Evolutionary conservation across 768 basidiomycete species (phyloP), one percentile per base, ranked within the genome.

Genomic region (Boletus edulis): DNA sequence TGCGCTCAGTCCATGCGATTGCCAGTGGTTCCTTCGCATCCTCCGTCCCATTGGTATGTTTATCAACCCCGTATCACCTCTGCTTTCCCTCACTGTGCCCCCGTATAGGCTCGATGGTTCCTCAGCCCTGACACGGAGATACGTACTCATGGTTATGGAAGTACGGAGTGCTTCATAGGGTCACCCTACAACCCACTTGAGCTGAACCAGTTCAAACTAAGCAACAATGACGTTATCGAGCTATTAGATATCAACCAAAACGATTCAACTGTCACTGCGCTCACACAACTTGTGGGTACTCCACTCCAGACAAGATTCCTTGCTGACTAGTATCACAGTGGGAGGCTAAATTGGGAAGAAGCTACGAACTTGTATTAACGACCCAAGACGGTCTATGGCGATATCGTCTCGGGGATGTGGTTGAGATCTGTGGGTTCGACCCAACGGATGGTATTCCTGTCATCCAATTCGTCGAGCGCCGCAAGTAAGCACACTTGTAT

Each of bases 301-400:
- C 46, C 22, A 15, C 15, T n/a, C n/a, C 24, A 32, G 35, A 42
- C 2, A 8, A 29, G 7, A 29, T 4, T 11, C 15, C 17, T 40
- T n/a, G 15, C 45, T 48, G 52, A 65, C n/a, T 18, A 27, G 27
- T 2, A 46, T 45, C 10, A 14, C n/a, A 67, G 65, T 64, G 58
- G 63, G 58, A 58, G 9, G 46, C 55, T 15, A 42, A 57, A 29
- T 2, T 27, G 17, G 55, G 61, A 13, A 54, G 17, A 41, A 46
- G 8, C 10, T 65, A 67, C 20, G 62, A 66, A 24, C 4, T 48
- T 17, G 52, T 66, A 29, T 13, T 62, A 4, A 66, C 64, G 2
- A 61, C 62, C 3, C 22, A 9, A 8, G 42, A 61, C 2, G 62
- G 65, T 4, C 17, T 66, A 24, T 66, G 65, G 64, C 56, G 65